phyloP scores from a whole-genome alignment of 306 rosid genomes.

The Cucurbita maxima region DNA sequence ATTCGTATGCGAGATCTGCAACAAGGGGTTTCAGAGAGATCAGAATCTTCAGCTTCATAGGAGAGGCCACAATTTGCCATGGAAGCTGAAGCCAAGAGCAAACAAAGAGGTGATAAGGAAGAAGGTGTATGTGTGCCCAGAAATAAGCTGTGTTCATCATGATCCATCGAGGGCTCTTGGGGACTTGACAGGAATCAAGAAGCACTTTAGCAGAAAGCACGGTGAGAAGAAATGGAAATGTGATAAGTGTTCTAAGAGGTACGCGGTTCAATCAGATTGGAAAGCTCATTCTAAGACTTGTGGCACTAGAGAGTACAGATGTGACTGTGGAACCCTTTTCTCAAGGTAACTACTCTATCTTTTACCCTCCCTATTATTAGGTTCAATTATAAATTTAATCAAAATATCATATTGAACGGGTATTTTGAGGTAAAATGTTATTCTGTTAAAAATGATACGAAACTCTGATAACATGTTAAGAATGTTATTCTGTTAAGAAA shows the following conservation, averaged over 20 bases:
- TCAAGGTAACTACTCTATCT: conserved; percentile 47
- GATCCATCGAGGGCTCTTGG: conserved; percentile 88
- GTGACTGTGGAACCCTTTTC: conserved; percentile 99
- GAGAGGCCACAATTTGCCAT: conserved; percentile 92
- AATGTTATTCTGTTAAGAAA: no score
- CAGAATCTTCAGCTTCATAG: conserved; percentile 94
- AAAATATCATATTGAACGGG: no score
- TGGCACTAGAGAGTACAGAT: conserved; percentile 91
- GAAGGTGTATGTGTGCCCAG: conserved; percentile 94
- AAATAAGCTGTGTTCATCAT: conserved; percentile 68
- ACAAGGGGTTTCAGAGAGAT: conserved; percentile 87
- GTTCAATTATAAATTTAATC: not conserved
- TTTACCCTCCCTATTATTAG: not conserved
- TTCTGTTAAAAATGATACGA: no score
- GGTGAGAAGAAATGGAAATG: conserved; percentile 99
- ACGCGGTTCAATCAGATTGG: conserved; percentile 97
- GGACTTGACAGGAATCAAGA: conserved; percentile 88
- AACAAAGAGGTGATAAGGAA: conserved; percentile 58
- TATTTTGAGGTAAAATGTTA: no score
- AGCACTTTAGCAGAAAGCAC: conserved; percentile 89
- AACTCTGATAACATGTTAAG: no score
- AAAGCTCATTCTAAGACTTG: conserved; percentile 95
- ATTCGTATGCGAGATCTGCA: conserved; percentile 86
- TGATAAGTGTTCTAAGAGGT: conserved; percentile 81
- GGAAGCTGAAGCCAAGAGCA: conserved; percentile 87